Evolutionary conservation across 306 rosid genomes (phyloP).

Genomic region (Arachis stenosperma): DNA sequence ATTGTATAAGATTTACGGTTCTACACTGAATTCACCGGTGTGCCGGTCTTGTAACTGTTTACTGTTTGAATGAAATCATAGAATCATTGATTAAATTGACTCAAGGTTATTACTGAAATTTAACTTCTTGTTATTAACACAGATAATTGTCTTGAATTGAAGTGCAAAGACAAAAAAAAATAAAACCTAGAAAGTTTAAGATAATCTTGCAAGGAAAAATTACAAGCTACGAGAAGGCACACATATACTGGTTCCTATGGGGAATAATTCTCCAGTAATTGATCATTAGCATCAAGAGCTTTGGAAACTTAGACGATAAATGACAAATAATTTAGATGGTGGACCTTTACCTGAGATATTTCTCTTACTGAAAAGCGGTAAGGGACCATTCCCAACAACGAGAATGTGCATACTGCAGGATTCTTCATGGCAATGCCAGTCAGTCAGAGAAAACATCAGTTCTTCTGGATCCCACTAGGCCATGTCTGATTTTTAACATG

Average conservation of each 20-base stretch:
- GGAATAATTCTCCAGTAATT: constrained; percentile 13
- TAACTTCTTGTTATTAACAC: too few species aligned
- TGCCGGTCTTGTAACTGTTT: constrained; percentile 18
- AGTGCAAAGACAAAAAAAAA: background rate
- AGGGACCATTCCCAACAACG: constrained; percentile 24
- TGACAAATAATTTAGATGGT: background rate
- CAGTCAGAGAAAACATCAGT: constrained; percentile 46
- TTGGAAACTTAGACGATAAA: background rate
- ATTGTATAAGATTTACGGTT: background rate
- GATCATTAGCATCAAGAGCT: background rate
- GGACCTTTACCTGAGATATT: constrained; percentile 2
- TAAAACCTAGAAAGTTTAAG: background rate
- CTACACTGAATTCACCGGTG: constrained; percentile 13
- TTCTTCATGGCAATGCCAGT: constrained; percentile 26
- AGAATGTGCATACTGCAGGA: constrained; percentile 2
- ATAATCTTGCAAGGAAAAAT: too few species aligned
- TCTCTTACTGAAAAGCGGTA: constrained; percentile 27
- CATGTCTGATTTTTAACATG: constrained; percentile 87
- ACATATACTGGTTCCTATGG: background rate
- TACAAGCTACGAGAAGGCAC: background rate
- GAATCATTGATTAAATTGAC: background rate
- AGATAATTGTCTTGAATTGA: background rate
- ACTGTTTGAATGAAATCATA: background rate
- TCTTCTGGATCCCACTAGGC: constrained; percentile 85
- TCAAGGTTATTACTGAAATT: too few species aligned